These are phyloP conservation scores for Trametopsis cervina DNA, from an alignment of 768 basidiomycete genomes.

Conservation along the genomic window DNA sequence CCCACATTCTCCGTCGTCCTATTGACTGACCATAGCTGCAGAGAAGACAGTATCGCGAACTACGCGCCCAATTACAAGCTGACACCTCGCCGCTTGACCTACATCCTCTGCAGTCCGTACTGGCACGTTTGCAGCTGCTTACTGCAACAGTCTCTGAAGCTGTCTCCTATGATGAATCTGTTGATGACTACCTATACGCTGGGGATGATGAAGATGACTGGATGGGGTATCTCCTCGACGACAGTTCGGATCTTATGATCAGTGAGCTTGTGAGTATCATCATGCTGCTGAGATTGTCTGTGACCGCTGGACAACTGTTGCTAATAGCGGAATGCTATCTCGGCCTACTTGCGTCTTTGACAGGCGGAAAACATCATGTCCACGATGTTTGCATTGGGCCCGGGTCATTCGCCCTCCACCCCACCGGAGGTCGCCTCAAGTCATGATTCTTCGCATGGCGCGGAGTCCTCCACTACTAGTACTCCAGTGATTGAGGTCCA, in stretches of 20 bases:
- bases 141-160: not conserved
- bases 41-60: not conserved
- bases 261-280: too few species aligned
- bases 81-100: too few species aligned
- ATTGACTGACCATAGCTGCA: not conserved
- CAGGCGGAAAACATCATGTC: slow-evolving; percentile 2
- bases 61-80: not conserved
- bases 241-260: too few species aligned
- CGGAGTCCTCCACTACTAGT: too few species aligned
- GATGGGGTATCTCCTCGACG: too few species aligned
- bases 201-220: too few species aligned
- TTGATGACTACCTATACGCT: not conserved
- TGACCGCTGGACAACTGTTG: not conserved
- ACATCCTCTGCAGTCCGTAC: not conserved
- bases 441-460: too few species aligned
- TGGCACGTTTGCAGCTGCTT: not conserved
- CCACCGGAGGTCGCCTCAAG: too few species aligned
- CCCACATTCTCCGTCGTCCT: not conserved
- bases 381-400: not conserved
- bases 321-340: not conserved
- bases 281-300: too few species aligned
- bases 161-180: too few species aligned
- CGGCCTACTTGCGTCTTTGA: not conserved
- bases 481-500: too few species aligned
- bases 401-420: not conserved